These are phyloP conservation scores for Beta corolliflora DNA, from an alignment of 179 eudicot genomes.

Conservation along the genomic window DNA sequence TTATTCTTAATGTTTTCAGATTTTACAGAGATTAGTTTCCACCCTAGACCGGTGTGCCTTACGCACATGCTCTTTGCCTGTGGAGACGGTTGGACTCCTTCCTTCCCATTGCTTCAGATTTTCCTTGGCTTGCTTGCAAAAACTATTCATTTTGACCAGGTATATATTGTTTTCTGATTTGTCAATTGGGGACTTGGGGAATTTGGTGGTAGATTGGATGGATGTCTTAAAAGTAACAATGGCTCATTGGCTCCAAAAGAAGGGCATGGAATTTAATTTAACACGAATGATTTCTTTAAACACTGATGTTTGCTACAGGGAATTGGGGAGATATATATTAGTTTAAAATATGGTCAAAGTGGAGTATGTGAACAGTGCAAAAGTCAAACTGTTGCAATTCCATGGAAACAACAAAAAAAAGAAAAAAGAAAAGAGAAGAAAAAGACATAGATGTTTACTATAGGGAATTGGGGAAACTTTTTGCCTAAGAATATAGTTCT, in stretches of 20 bases:
- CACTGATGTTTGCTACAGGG: no score
- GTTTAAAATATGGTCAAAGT: no score
- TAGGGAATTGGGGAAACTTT: not conserved
- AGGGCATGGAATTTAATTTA: no score
- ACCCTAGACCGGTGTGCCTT: conserved; percentile 97
- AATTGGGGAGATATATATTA: no score
- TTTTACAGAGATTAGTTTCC: conserved; percentile 68
- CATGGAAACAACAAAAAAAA: no score
- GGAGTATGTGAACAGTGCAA: no score
- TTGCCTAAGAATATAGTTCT: conserved; percentile 18
- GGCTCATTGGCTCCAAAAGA: not conserved
- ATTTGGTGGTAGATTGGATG: not conserved
- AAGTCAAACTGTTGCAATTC: no score
- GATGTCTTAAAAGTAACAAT: not conserved
- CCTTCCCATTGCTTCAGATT: conserved; percentile 96
- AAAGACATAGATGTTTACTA: not conserved
- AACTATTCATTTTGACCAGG: conserved; percentile 83
- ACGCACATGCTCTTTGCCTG: conserved; percentile 94
- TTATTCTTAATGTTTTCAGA: conserved; percentile 47
- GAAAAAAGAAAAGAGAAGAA: no score
- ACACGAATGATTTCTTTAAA: no score
- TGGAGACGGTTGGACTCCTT: conserved; percentile 92
- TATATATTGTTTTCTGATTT: conserved; percentile 21
- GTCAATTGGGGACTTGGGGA: not conserved
- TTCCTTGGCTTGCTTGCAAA: conserved; percentile 87